Evolutionary conservation across 108 stramenopile genomes (phyloP).

Genomic region (Discostella pseudostelligera): DNA sequence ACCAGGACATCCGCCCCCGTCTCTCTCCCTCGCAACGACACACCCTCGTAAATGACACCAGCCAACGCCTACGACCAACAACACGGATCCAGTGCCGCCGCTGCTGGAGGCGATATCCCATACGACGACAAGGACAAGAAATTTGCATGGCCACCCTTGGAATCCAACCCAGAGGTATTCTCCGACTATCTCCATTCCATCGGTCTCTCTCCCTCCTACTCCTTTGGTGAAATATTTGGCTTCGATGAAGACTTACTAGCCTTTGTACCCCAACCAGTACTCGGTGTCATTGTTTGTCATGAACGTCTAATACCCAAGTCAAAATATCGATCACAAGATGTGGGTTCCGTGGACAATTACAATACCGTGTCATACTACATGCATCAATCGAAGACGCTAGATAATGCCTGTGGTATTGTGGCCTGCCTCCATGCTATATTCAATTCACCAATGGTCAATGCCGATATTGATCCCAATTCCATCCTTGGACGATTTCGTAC

Average conservation of each 20-base stretch:
- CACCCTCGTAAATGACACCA: no score
- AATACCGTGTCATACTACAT: constrained; percentile 50
- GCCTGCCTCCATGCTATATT: constrained; percentile 62
- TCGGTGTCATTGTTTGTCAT: constrained; percentile 55
- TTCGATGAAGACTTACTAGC: constrained; percentile 60
- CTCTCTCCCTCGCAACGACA: no score
- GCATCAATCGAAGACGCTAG: constrained; percentile 51
- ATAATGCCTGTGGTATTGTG: constrained; percentile 66
- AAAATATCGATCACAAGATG: constrained; percentile 32
- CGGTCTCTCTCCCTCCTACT: constrained; percentile 42
- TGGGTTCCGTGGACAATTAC: constrained; percentile 38
- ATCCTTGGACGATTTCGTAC: constrained; percentile 38
- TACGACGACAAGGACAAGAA: constrained; percentile 14
- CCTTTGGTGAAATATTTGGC: constrained; percentile 57
- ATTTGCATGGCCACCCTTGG: constrained; percentile 66
- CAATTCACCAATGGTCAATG: constrained; percentile 30
- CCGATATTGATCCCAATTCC: constrained; percentile 22
- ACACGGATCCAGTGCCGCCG: neutral
- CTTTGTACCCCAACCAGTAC: constrained; percentile 54
- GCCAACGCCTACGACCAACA: neutral
- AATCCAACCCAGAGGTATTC: constrained; percentile 61
- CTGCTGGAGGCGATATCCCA: neutral
- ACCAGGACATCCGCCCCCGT: no score
- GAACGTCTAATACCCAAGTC: constrained; percentile 49
- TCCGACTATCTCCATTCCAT: constrained; percentile 51